Conservation (phyloP, 1,284 basidiomycete species). For the Ustilago curta region DNA sequence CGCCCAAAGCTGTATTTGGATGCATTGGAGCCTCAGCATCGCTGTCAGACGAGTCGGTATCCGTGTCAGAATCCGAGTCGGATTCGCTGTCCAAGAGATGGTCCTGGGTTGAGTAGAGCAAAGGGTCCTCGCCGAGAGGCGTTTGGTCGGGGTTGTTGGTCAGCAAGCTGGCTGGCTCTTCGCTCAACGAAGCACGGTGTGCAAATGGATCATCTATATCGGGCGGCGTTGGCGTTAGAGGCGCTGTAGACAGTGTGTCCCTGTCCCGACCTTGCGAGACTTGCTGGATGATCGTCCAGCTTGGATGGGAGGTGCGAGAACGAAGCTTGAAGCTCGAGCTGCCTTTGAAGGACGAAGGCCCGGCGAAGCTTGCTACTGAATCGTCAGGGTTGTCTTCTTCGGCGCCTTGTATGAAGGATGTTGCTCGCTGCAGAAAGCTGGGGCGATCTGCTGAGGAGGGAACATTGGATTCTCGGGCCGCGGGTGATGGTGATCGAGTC, state of each 20-base stretch:
- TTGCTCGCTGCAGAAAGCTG: background rate
- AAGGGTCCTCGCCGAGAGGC: conserved; percentile 56
- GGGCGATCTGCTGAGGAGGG: background rate
- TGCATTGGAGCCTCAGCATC: conserved; percentile 10
- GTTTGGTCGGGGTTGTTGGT: conserved; percentile 51
- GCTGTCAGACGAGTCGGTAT: conserved; percentile 23
- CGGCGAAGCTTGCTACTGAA: conserved; percentile 34
- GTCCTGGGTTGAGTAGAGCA: conserved; percentile 50
- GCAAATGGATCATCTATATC: conserved; percentile 11
- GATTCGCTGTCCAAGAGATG: conserved; percentile 49
- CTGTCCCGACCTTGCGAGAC: background rate
- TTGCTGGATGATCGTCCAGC: background rate
- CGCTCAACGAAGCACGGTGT: conserved; percentile 30
- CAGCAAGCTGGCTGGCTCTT: conserved; percentile 55
- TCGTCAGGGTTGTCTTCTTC: conserved; percentile 30
- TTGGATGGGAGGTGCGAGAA: conserved; percentile 21
- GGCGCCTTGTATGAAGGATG: conserved; percentile 1
- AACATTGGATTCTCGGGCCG: background rate
- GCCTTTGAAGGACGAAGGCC: conserved; percentile 31
- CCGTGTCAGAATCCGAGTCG: conserved; percentile 31
- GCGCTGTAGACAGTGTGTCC: background rate
- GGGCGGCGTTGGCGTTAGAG: background rate
- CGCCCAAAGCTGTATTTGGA: background rate
- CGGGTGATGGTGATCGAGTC: background rate
- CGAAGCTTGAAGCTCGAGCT: conserved; percentile 42